Percentiles rank a stretch among this genome's conserved stretches.
phyloP scores from a whole-genome alignment of 805 yeast species.

The Saturnispora mendoncae region DNA sequence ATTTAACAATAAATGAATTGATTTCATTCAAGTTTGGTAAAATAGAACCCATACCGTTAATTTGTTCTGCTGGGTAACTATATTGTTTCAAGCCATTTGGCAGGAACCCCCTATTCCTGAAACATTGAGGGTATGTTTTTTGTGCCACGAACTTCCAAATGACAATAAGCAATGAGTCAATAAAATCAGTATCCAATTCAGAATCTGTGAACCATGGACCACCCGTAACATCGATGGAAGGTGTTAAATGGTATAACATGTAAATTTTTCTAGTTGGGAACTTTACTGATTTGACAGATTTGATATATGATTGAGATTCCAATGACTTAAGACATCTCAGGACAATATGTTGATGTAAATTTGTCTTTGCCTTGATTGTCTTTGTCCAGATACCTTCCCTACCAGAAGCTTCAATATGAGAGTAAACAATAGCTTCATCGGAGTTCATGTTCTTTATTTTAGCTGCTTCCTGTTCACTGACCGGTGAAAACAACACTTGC shows the following conservation, averaged over 20 bases:
- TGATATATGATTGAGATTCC: slow-evolving; percentile 76
- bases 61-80: slow-evolving; percentile 21
- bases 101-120: slow-evolving; percentile 31
- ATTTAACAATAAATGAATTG: slow-evolving; percentile 58
- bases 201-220: slow-evolving; percentile 99
- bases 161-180: slow-evolving; percentile 70
- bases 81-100: slow-evolving; percentile 21
- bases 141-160: slow-evolving; percentile 82
- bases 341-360: slow-evolving; percentile 87
- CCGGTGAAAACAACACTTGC: slow-evolving; percentile 66
- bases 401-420: slow-evolving; percentile 85
- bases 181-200: slow-evolving; percentile 89
- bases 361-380: slow-evolving; percentile 79
- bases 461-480: slow-evolving; percentile 62
- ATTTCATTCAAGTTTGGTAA: slow-evolving; percentile 70
- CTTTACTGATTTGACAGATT: slow-evolving; percentile 83
- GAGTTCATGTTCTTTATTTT: slow-evolving; percentile 69
- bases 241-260: slow-evolving; percentile 89
- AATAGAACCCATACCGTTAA: slow-evolving; percentile 28
- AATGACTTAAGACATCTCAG: slow-evolving; percentile 69
- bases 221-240: slow-evolving; percentile 92
- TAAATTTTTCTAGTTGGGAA: slow-evolving; percentile 90
- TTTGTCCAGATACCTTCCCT: slow-evolving; percentile 96
- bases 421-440: slow-evolving; percentile 87
- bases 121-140: slow-evolving; percentile 67